Percentiles rank a stretch among this genome's conserved stretches.
Evolutionary conservation across 768 basidiomycete species (phyloP).

Genomic region (Mrakia hoshinonis): DNA sequence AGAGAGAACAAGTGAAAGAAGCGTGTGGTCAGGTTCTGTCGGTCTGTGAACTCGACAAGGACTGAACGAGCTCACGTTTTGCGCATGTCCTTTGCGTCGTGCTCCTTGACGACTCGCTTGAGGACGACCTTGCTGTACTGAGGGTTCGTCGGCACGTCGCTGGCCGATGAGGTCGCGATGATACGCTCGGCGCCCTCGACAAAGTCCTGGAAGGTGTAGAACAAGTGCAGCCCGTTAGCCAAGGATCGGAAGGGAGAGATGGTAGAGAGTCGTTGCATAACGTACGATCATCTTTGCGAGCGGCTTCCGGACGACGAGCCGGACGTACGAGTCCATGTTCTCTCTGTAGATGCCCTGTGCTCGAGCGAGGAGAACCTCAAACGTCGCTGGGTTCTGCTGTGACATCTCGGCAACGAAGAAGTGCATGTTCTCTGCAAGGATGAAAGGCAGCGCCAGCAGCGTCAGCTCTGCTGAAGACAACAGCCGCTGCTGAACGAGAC

Average conservation of each 20-base stretch:
- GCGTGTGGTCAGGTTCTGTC: not conserved
- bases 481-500: conserved; percentile 33
- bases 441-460: not conserved
- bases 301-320: conserved; percentile 73
- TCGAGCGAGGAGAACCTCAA: conserved; percentile 53
- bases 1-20: not conserved
- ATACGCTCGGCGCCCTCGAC: conserved; percentile 88
- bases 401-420: conserved; percentile 78
- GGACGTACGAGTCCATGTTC: conserved; percentile 76
- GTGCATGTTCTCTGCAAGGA: conserved; percentile 83
- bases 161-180: conserved; percentile 53
- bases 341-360: conserved; percentile 83
- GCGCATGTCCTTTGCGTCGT: conserved; percentile 75
- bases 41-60: not conserved
- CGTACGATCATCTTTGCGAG: conserved; percentile 78
- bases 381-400: conserved; percentile 59
- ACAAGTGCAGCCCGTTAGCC: not conserved
- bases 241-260: not conserved
- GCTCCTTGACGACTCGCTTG: conserved; percentile 80
- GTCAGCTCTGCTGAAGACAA: not conserved
- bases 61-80: conserved; percentile 48
- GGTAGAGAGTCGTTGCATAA: conserved; percentile 7
- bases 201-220: conserved; percentile 63
- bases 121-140: conserved; percentile 66
- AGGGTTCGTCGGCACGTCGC: conserved; percentile 64